Evolutionary conservation across 768 basidiomycete species (phyloP).

Genomic region (Amanita phalloides): DNA sequence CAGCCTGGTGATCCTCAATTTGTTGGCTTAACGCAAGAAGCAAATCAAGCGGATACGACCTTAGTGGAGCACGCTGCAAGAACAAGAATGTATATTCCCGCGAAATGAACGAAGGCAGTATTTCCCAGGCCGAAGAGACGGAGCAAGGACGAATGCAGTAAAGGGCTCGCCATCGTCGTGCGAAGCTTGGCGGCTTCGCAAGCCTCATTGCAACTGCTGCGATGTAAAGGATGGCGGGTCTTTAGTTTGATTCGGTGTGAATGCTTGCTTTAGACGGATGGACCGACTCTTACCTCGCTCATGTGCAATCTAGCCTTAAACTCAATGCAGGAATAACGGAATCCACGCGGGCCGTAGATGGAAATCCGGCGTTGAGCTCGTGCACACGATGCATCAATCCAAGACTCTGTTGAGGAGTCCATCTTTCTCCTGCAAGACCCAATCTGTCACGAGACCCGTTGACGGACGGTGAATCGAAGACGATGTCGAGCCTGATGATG

Average conservation of each 20-base stretch:
- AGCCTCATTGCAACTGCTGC: not conserved
- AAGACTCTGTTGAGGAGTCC: not conserved
- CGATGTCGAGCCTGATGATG: not conserved
- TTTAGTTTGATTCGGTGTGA: not conserved
- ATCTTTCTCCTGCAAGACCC: not conserved
- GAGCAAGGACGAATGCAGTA: slow-evolving; percentile 2
- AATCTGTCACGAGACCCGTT: not conserved
- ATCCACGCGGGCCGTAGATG: not conserved
- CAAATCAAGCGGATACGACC: slow-evolving; percentile 5
- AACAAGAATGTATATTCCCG: not conserved
- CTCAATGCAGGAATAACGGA: slow-evolving; percentile 1
- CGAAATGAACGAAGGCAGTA: not conserved
- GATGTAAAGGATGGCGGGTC: slow-evolving; percentile 2
- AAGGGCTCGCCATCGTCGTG: not conserved
- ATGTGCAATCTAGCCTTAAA: slow-evolving; percentile 1
- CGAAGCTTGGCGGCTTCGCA: not conserved
- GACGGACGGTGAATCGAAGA: slow-evolving; percentile 2
- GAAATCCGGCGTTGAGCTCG: not conserved
- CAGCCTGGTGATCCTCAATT: slow-evolving; percentile 5
- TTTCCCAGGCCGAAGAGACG: slow-evolving; percentile 5
- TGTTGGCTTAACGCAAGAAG: slow-evolving; percentile 3
- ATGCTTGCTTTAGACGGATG: not conserved
- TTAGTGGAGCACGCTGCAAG: not conserved
- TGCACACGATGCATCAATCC: not conserved
- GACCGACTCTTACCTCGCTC: not conserved